Evolutionary conservation across 2,329 filamentous ascomycete genomes (phyloP).

Genomic region (Ambrosiella xylebori): DNA sequence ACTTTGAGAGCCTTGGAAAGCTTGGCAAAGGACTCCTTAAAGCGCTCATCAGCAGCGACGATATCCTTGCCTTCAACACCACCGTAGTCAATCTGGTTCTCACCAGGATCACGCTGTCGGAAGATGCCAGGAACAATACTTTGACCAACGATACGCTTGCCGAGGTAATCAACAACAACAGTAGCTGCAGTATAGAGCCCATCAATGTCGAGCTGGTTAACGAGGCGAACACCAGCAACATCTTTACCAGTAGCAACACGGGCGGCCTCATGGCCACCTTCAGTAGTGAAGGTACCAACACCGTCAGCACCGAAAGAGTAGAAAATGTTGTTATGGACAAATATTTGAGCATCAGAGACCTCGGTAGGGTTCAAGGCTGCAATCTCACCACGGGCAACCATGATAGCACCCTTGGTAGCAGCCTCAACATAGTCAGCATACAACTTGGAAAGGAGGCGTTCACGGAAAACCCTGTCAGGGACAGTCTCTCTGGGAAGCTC

Average conservation of each 20-base stretch:
- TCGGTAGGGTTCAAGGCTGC: constrained; percentile 91
- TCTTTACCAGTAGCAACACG: constrained; percentile 94
- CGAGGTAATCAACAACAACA: constrained; percentile 89
- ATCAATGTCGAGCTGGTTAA: constrained; percentile 93
- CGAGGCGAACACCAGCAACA: constrained; percentile 78
- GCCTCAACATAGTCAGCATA: constrained; percentile 97
- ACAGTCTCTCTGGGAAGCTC: constrained; percentile 88
- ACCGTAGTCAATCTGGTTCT: constrained; percentile 98
- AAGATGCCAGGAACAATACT: constrained; percentile 98
- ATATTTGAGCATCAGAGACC: constrained; percentile 83
- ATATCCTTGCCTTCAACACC: constrained; percentile 95
- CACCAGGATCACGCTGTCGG: constrained; percentile 91
- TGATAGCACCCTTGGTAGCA: constrained; percentile 73
- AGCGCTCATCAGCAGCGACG: constrained; percentile 77
- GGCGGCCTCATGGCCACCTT: constrained; percentile 92
- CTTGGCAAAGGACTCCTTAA: constrained; percentile 70
- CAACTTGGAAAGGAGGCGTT: constrained; percentile 83
- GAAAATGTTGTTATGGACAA: constrained; percentile 99
- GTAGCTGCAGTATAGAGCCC: constrained; percentile 91
- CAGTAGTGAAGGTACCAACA: constrained; percentile 88
- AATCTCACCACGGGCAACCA: constrained; percentile 85
- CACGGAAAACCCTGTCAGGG: constrained; percentile 89
- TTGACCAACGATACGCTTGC: constrained; percentile 91
- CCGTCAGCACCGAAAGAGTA: constrained; percentile 97
- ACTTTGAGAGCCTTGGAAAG: constrained; percentile 79